phyloP scores from a whole-genome alignment of 768 basidiomycete genomes.

The Suillus weaverae region DNA sequence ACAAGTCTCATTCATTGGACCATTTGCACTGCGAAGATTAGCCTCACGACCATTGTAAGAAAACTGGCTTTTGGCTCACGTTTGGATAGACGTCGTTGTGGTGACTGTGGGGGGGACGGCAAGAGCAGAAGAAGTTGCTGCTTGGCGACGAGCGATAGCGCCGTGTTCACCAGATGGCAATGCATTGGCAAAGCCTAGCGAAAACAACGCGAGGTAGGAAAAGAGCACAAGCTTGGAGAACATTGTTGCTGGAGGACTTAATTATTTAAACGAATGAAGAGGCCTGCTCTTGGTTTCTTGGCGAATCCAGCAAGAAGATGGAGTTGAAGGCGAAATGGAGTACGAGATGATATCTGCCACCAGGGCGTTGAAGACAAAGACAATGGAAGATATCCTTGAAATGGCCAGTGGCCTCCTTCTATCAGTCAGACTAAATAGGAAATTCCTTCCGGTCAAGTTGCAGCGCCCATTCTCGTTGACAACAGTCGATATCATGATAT shows the following conservation, averaged over 20 bases:
- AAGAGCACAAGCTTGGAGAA: slow-evolving; percentile 18
- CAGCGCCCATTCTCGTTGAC: slow-evolving; percentile 1
- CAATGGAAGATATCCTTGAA: background rate
- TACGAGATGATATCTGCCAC: slow-evolving; percentile 28
- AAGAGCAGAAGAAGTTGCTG: slow-evolving; percentile 17
- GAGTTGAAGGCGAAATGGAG: slow-evolving; percentile 13
- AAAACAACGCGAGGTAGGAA: slow-evolving; percentile 27
- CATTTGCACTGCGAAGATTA: slow-evolving; percentile 40
- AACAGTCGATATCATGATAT: background rate
- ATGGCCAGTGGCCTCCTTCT: background rate
- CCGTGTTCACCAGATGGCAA: slow-evolving; percentile 20
- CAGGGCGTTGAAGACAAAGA: slow-evolving; percentile 27
- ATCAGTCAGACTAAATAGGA: background rate
- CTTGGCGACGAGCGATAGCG: slow-evolving; percentile 21
- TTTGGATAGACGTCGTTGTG: slow-evolving; percentile 37
- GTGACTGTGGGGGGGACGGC: slow-evolving; percentile 36
- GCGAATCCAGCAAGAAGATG: slow-evolving; percentile 22
- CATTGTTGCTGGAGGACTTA: slow-evolving; percentile 21
- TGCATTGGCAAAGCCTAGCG: slow-evolving; percentile 26
- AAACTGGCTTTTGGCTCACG: slow-evolving; percentile 34
- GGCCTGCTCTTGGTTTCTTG: slow-evolving; percentile 36
- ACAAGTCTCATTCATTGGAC: slow-evolving; percentile 58
- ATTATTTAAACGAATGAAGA: slow-evolving; percentile 31
- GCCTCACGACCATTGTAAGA: background rate
- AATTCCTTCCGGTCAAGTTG: background rate